Evolutionary conservation across 257 asterid species (phyloP).

Genomic region (Perilla frutescens): DNA sequence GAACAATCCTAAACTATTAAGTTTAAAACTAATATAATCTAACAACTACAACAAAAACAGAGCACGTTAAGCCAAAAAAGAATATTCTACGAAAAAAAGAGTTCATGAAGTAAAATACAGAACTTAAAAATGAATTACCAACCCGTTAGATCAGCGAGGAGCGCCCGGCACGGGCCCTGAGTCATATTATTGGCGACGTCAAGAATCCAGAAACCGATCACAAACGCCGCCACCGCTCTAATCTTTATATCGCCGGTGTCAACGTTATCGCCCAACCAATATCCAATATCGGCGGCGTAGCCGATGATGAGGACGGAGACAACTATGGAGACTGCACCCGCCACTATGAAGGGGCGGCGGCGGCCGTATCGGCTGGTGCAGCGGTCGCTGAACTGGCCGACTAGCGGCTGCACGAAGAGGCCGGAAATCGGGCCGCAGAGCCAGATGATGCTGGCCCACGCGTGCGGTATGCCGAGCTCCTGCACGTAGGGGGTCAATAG

Average conservation of each 20-base stretch:
- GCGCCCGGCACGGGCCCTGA: slow-evolving; percentile 91
- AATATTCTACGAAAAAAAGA: too few relatives aligned
- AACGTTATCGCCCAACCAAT: slow-evolving; percentile 69
- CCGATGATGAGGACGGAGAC: slow-evolving; percentile 72
- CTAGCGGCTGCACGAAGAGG: slow-evolving; percentile 83
- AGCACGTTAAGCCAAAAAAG: background rate
- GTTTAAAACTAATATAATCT: background rate
- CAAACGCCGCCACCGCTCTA: slow-evolving; percentile 69
- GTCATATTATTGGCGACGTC: slow-evolving; percentile 89
- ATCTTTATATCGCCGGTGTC: slow-evolving; percentile 46
- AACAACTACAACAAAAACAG: background rate
- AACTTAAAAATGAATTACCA: background rate
- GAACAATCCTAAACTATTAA: background rate
- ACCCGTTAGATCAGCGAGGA: slow-evolving; percentile 91
- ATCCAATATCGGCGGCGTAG: slow-evolving; percentile 76
- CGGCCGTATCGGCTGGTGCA: slow-evolving; percentile 78
- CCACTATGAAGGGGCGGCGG: slow-evolving; percentile 75
- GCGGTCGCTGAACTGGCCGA: slow-evolving; percentile 75
- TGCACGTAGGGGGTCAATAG: slow-evolving; percentile 83
- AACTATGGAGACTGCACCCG: slow-evolving; percentile 68
- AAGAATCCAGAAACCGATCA: slow-evolving; percentile 84
- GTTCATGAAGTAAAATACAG: background rate
- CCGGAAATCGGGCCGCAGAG: slow-evolving; percentile 91
- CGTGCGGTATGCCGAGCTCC: slow-evolving; percentile 89
- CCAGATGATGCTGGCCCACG: slow-evolving; percentile 90